Evolutionary conservation across 257 asterid species (phyloP).

Genomic region (Capsicum baccatum): DNA sequence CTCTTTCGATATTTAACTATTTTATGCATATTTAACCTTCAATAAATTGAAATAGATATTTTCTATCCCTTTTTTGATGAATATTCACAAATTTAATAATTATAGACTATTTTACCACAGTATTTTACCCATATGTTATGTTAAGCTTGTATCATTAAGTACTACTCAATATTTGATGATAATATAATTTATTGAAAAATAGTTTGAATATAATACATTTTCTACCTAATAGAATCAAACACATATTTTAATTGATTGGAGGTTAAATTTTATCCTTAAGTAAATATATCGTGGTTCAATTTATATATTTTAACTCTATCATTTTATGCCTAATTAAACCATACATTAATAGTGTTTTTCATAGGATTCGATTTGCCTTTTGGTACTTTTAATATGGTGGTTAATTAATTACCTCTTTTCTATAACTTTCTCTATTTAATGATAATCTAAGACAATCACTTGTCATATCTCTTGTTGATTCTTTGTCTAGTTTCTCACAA

Average conservation of each 20-base stretch:
- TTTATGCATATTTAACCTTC: neutral
- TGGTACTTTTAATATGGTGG: constrained; percentile 27
- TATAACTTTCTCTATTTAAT: constrained; percentile 1
- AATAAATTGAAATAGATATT: neutral
- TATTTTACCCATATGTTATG: neutral
- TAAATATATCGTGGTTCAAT: neutral
- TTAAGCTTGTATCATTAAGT: neutral
- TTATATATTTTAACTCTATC: neutral
- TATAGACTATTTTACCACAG: neutral
- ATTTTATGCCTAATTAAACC: neutral
- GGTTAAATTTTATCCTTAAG: neutral
- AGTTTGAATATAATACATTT: neutral
- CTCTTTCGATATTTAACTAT: neutral
- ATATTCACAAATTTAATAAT: neutral
- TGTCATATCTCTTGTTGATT: constrained; percentile 27
- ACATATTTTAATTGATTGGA: neutral
- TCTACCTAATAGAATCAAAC: neutral
- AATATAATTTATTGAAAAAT: neutral
- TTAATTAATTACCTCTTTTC: constrained; percentile 29
- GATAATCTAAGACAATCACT: constrained; percentile 25
- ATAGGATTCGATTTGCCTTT: constrained; percentile 42
- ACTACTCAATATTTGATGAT: neutral
- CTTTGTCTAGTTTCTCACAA: constrained; percentile 29
- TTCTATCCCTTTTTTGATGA: neutral
- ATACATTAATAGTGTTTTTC: constrained; percentile 21